These are phyloP conservation scores for Rhexocercosporidium sp. DNA, from an alignment of 2,329 filamentous ascomycete genomes.

Conservation along the genomic window DNA sequence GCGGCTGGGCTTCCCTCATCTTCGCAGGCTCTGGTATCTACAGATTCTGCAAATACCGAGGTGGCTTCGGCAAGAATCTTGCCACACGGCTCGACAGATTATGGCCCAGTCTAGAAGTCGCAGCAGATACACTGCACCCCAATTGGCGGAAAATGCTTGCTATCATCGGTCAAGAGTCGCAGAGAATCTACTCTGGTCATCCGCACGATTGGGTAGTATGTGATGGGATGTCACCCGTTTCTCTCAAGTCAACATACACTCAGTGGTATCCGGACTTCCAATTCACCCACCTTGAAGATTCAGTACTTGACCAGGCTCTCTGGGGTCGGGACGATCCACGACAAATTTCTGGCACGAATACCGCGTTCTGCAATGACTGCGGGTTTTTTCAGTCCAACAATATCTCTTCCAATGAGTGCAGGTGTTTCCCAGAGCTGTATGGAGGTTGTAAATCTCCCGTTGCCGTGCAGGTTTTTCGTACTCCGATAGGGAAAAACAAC, in stretches of 20 bases:
- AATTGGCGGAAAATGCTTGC: constrained; percentile 11
- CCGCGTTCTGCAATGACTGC: constrained; percentile 7
- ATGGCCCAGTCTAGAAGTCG: constrained; percentile 8
- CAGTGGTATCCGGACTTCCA: constrained; percentile 13
- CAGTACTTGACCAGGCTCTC: not conserved
- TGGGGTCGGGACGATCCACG: constrained; percentile 14
- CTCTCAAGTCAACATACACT: constrained; percentile 13
- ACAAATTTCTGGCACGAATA: not conserved
- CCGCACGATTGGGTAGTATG: constrained; percentile 16
- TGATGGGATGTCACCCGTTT: not conserved
- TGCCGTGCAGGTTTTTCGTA: constrained; percentile 12
- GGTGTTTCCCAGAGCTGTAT: constrained; percentile 13
- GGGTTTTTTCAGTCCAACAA: constrained; percentile 14
- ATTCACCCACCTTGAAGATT: constrained; percentile 9
- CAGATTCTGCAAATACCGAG: constrained; percentile 64
- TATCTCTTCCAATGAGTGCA: constrained; percentile 11
- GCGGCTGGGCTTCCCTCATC: constrained; percentile 59
- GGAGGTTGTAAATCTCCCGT: constrained; percentile 11
- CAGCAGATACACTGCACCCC: constrained; percentile 17
- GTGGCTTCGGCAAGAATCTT: constrained; percentile 47
- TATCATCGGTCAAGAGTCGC: constrained; percentile 10
- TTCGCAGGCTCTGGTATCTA: constrained; percentile 64
- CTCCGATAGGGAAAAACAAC: constrained; percentile 17
- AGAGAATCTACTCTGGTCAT: constrained; percentile 7
- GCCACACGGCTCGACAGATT: constrained; percentile 1